These are phyloP conservation scores for Panaeolus cyanescens DNA, from an alignment of 768 basidiomycete species.

Conservation along the genomic window DNA sequence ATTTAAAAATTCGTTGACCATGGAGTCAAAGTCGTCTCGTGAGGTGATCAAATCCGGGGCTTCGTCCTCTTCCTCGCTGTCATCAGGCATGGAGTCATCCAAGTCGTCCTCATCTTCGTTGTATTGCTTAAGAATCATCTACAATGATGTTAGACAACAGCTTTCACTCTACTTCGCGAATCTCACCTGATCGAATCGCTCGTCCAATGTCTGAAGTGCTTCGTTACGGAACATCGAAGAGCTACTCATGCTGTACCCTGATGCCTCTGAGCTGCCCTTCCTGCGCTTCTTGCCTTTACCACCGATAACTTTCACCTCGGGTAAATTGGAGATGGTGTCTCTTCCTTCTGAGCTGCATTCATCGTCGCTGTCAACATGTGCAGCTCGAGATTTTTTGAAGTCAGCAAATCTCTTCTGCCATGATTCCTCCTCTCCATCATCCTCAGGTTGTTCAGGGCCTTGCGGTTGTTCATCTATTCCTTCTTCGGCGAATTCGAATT, in stretches of 20 bases:
- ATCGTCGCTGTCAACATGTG: conserved; percentile 46
- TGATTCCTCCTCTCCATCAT: conserved; percentile 37
- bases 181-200: conserved; percentile 89
- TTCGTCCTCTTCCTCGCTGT: conserved; percentile 53
- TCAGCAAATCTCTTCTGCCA: conserved; percentile 84
- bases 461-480: conserved; percentile 30
- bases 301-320: conserved; percentile 74
- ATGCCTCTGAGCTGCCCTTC: conserved; percentile 80
- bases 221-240: conserved; percentile 95
- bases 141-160: not conserved
- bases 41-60: conserved; percentile 77
- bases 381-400: conserved; percentile 72
- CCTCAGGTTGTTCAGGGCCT: conserved; percentile 25
- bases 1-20: conserved; percentile 93
- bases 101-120: conserved; percentile 53
- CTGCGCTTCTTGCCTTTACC: conserved; percentile 71
- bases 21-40: conserved; percentile 84
- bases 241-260: conserved; percentile 97
- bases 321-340: conserved; percentile 82
- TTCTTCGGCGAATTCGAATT: conserved; percentile 69
- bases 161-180: not conserved
- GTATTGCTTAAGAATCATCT: conserved; percentile 85
- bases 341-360: conserved; percentile 65
- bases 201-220: conserved; percentile 85
- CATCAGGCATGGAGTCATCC: conserved; percentile 23